A percentile compares a stretch with the other conserved stretches of the same genome.
Conservation (phyloP, 257 asterid genomes). For the Jacaranda copaia region DNA sequence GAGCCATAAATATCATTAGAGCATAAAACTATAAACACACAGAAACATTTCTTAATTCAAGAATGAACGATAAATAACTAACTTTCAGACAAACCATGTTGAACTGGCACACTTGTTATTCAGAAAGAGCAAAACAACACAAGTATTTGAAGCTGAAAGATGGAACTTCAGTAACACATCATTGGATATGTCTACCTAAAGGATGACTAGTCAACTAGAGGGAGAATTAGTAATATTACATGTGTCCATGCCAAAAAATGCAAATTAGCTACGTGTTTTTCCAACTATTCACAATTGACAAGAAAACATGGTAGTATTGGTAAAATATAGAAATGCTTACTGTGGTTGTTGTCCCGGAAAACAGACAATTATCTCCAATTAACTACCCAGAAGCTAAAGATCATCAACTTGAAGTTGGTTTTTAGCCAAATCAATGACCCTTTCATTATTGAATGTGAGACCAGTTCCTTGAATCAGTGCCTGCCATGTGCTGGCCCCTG, state of each 20-base stretch:
- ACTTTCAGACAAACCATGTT: neutral
- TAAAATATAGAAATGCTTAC: neutral
- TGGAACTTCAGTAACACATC: neutral
- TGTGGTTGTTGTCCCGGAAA: neutral
- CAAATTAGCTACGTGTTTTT: neutral
- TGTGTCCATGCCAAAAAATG: neutral
- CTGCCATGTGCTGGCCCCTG: no score
- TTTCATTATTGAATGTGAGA: no score
- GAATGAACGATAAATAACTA: neutral
- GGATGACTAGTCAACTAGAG: no score
- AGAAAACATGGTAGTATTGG: neutral
- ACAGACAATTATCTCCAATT: neutral
- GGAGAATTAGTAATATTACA: neutral
- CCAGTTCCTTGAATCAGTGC: neutral
- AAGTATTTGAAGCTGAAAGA: neutral
- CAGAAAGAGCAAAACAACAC: neutral
- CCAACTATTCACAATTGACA: conserved; percentile 3
- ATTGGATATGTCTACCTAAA: neutral
- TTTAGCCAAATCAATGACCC: conserved; percentile 23
- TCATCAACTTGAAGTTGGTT: conserved; percentile 22
- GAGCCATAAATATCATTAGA: no score
- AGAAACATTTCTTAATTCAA: neutral
- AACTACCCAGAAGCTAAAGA: neutral
- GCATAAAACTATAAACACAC: neutral
- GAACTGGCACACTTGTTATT: neutral